These are phyloP conservation scores for Phytophthora syringae DNA, from an alignment of 352 stramenopile genomes.

Conservation along the genomic window DNA sequence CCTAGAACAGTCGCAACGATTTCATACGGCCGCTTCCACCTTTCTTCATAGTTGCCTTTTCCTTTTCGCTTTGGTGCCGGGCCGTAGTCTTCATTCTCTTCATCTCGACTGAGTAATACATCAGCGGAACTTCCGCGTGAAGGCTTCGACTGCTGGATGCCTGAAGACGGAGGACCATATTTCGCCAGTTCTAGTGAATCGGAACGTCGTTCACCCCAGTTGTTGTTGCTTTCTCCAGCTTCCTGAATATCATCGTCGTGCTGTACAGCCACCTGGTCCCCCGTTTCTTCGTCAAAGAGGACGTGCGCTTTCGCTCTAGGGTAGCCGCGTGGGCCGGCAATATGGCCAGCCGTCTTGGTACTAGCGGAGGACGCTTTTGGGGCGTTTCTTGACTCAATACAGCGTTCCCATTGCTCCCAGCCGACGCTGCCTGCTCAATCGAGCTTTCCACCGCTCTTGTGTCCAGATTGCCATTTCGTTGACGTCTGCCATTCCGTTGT, in stretches of 20 bases:
- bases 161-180: conserved; percentile 53
- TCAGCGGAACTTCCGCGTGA: neutral
- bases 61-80: conserved; percentile 21
- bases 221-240: neutral
- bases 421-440: neutral
- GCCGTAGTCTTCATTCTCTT: neutral
- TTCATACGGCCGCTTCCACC: conserved; percentile 85
- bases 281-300: conserved; percentile 46
- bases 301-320: conserved; percentile 41
- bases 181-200: conserved; percentile 49
- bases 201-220: conserved; percentile 4
- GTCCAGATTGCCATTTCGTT: conserved; percentile 15
- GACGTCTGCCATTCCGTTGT: conserved; percentile 26
- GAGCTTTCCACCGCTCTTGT: conserved; percentile 1
- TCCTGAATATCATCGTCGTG: conserved; percentile 5
- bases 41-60: conserved; percentile 53
- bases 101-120: neutral
- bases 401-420: conserved; percentile 1
- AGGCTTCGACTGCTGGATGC: conserved; percentile 2
- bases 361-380: neutral
- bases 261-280: conserved; percentile 26
- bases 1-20: conserved; percentile 70
- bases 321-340: conserved; percentile 18
- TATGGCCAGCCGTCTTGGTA: neutral
- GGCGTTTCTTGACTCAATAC: neutral